Conservation (phyloP, 2,329 filamentous ascomycete species). For the Fusarium devonianum region DNA sequence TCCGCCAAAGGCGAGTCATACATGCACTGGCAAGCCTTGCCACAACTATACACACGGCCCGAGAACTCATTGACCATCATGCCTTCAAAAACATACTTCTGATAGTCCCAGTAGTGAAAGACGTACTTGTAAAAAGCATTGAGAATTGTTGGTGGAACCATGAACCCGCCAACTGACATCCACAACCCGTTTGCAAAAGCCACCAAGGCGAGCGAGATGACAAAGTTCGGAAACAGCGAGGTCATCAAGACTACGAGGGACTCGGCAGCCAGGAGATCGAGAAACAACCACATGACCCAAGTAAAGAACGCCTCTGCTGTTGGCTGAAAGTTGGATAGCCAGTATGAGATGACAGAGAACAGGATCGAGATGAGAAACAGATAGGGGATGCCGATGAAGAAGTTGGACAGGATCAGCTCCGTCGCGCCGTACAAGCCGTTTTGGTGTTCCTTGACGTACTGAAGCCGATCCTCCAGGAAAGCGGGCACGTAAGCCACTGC, state of each 20-base stretch:
- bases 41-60: slow-evolving; percentile 62
- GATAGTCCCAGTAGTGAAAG: slow-evolving; percentile 90
- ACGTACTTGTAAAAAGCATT: slow-evolving; percentile 89
- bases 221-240: slow-evolving; percentile 78
- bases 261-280: slow-evolving; percentile 83
- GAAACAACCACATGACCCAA: slow-evolving; percentile 85
- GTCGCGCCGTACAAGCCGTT: slow-evolving; percentile 83
- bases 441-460: slow-evolving; percentile 68
- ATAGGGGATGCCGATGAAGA: slow-evolving; percentile 81
- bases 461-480: slow-evolving; percentile 67
- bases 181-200: slow-evolving; percentile 89
- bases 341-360: slow-evolving; percentile 80
- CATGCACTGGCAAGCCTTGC: slow-evolving; percentile 69
- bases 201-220: slow-evolving; percentile 78
- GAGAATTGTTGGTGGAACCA: slow-evolving; percentile 74
- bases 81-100: slow-evolving; percentile 84
- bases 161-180: slow-evolving; percentile 87
- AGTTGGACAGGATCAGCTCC: slow-evolving; percentile 78
- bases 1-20: slow-evolving; percentile 63
- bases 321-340: slow-evolving; percentile 78
- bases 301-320: slow-evolving; percentile 72
- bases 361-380: slow-evolving; percentile 79
- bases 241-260: slow-evolving; percentile 81
- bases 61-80: slow-evolving; percentile 94
- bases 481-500: slow-evolving; percentile 85